These are phyloP conservation scores for Diutina ranongensis DNA, from an alignment of 1,139 yeast genomes.

Conservation along the genomic window DNA sequence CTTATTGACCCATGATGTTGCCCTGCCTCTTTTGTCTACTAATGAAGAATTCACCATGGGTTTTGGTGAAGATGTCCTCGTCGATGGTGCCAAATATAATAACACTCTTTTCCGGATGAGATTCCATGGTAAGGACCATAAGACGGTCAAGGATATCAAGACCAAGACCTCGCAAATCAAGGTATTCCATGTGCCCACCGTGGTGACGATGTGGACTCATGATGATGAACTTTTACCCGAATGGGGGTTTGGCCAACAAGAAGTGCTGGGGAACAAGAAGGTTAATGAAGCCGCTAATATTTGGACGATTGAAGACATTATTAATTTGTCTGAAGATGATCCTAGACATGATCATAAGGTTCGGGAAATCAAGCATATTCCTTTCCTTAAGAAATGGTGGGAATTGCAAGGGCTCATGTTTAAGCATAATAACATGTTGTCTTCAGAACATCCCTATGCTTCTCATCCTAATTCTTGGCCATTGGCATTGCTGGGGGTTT, in stretches of 20 bases:
- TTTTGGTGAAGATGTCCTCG: conserved; percentile 40
- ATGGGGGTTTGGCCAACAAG: conserved; percentile 90
- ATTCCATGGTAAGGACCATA: conserved; percentile 37
- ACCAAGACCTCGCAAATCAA: conserved; percentile 62
- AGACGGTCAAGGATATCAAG: conserved; percentile 40
- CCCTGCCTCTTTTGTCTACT: conserved; percentile 85
- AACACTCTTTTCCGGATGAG: conserved; percentile 75
- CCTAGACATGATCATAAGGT: conserved; percentile 48
- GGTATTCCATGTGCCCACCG: conserved; percentile 72
- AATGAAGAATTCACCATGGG: conserved; percentile 86
- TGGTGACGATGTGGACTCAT: conserved; percentile 94
- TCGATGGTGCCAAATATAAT: conserved; percentile 33
- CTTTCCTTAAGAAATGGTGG: conserved; percentile 79
- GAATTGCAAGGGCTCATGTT: conserved; percentile 87
- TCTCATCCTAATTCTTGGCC: conserved; percentile 95
- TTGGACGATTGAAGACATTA: conserved; percentile 72
- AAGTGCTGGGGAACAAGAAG: conserved; percentile 90
- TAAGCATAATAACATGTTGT: conserved; percentile 77
- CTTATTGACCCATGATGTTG: conserved; percentile 88
- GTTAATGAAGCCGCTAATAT: conserved; percentile 51
- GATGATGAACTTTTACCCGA: conserved; percentile 58
- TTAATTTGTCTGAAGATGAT: conserved; percentile 43
- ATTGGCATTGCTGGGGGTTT: conserved; percentile 79
- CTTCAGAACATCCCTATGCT: conserved; percentile 91
- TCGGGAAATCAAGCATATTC: conserved; percentile 43